A percentile compares a stretch with the other conserved stretches of the same genome.
These are phyloP conservation scores for Escovopsis sp. DNA, from an alignment of 2,329 filamentous ascomycete species.

Conservation along the genomic window DNA sequence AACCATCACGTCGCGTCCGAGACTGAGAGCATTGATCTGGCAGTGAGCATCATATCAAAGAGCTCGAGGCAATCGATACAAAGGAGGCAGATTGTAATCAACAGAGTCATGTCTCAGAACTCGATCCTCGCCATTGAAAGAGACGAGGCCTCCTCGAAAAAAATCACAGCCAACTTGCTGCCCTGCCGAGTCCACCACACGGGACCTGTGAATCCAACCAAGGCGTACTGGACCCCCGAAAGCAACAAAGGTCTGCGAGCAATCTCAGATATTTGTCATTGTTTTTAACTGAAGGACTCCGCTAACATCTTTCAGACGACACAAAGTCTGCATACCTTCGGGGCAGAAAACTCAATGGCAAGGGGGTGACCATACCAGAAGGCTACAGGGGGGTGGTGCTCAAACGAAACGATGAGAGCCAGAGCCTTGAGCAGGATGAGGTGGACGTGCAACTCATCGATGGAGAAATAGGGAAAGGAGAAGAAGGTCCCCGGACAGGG, in stretches of 20 bases:
- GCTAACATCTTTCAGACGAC: constrained; percentile 26
- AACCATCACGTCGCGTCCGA: neutral
- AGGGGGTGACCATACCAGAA: constrained; percentile 49
- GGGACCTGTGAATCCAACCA: constrained; percentile 45
- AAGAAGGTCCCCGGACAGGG: constrained; percentile 32
- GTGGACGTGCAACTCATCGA: neutral
- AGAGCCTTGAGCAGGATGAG: constrained; percentile 3
- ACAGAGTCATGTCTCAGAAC: constrained; percentile 24
- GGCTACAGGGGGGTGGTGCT: constrained; percentile 54
- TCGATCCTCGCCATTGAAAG: constrained; percentile 27
- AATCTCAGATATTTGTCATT: neutral
- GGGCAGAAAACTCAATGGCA: constrained; percentile 64
- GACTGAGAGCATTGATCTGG: neutral
- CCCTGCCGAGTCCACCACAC: constrained; percentile 71
- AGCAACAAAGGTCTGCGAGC: constrained; percentile 19
- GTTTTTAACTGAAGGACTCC: neutral
- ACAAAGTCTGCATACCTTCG: constrained; percentile 53
- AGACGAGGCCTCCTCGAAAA: constrained; percentile 16
- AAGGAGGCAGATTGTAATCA: neutral
- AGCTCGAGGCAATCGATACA: no score
- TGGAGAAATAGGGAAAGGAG: neutral
- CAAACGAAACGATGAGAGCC: constrained; percentile 21
- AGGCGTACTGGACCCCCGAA: constrained; percentile 56
- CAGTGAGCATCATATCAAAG: no score
- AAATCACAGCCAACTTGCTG: constrained; percentile 51